Conservation (phyloP, 257 asterid genomes). For the Solanum medicagineum region DNA sequence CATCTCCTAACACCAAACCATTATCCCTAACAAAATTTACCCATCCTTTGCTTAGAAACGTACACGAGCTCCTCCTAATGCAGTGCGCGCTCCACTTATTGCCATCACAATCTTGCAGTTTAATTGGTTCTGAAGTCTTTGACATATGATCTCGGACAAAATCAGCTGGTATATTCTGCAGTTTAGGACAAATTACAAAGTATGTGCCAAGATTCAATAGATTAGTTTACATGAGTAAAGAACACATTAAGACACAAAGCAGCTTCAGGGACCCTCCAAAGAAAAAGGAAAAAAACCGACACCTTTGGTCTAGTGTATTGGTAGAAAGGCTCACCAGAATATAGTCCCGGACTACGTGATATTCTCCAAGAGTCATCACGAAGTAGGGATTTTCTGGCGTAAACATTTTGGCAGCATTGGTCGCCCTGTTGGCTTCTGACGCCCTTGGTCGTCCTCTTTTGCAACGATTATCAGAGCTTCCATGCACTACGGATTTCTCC, state of each 20-base stretch:
- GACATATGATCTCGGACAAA: background rate
- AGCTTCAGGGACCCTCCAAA: background rate
- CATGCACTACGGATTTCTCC: background rate
- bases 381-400: background rate
- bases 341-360: background rate
- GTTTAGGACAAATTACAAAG: background rate
- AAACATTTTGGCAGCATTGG: background rate
- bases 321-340: constrained; percentile 7
- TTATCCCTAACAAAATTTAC: background rate
- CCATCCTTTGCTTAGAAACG: background rate
- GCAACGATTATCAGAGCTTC: background rate
- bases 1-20: constrained; percentile 1
- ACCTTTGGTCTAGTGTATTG: background rate
- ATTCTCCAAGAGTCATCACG: background rate
- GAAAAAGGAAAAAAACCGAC: background rate
- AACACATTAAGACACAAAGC: background rate
- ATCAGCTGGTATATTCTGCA: background rate
- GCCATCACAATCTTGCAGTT: constrained; percentile 4
- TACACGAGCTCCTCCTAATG: background rate
- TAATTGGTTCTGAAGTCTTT: background rate
- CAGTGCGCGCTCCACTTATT: background rate
- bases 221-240: background rate
- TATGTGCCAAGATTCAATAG: background rate
- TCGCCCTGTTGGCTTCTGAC: background rate
- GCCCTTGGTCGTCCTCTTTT: background rate